These are phyloP conservation scores for Hypoxylon trugodes DNA, from an alignment of 495 filamentous ascomycete species.

Conservation along the genomic window DNA sequence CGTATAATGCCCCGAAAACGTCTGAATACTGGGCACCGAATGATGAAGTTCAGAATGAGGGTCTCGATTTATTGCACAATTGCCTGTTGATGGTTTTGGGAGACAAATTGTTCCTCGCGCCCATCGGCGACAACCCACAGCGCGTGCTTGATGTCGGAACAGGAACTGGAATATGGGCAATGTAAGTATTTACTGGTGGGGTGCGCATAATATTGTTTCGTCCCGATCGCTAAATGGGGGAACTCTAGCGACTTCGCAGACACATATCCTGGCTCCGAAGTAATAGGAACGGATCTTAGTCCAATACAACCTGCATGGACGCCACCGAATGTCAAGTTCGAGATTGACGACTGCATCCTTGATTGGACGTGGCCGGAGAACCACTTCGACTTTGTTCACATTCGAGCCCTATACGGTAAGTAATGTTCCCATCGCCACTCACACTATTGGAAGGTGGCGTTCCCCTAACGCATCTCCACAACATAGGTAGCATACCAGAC, in stretches of 20 bases:
- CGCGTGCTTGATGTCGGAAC: slow-evolving; percentile 70
- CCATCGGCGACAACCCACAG: slow-evolving; percentile 53
- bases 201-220: neutral
- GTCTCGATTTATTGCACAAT: slow-evolving; percentile 14
- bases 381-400: slow-evolving; percentile 24
- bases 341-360: slow-evolving; percentile 23
- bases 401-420: slow-evolving; percentile 21
- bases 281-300: slow-evolving; percentile 21
- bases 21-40: slow-evolving; percentile 24
- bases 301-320: slow-evolving; percentile 24
- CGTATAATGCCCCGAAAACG: slow-evolving; percentile 19
- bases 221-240: neutral
- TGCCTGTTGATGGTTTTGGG: slow-evolving; percentile 3
- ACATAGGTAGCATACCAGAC: slow-evolving; percentile 16
- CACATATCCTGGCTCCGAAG: slow-evolving; percentile 14
- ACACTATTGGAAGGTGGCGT: neutral
- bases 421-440: neutral
- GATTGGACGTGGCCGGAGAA: slow-evolving; percentile 25
- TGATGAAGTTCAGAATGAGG: slow-evolving; percentile 20
- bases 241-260: slow-evolving; percentile 16
- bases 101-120: slow-evolving; percentile 50
- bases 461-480: neutral
- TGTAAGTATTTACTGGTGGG: slow-evolving; percentile 34
- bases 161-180: slow-evolving; percentile 72
- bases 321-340: slow-evolving; percentile 28